A percentile compares a stretch with the other conserved stretches of the same genome.
Evolutionary conservation across 495 filamentous ascomycete species (phyloP).

Genomic region (Xylaria nigripes): DNA sequence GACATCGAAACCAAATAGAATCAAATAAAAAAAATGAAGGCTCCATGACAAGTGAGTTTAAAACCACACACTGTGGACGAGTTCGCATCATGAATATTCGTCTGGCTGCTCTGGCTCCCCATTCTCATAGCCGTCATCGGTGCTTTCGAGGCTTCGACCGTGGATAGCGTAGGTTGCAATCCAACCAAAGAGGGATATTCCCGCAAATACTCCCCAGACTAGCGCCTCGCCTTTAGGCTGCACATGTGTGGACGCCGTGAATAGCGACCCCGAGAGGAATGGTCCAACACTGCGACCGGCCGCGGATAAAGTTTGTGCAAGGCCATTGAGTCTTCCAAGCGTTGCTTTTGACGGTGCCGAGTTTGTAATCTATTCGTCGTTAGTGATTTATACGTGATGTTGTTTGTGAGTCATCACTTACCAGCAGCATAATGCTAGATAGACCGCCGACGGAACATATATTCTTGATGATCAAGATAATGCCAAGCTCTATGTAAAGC

Average conservation of each 20-base stretch:
- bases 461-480: constrained; percentile 77
- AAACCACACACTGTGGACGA: no score
- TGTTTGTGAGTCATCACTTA: constrained; percentile 34
- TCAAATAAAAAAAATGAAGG: background rate
- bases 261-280: constrained; percentile 77
- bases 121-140: constrained; percentile 31
- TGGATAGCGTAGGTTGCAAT: constrained; percentile 65
- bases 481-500: constrained; percentile 68
- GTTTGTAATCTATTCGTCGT: constrained; percentile 68
- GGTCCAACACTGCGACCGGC: constrained; percentile 84
- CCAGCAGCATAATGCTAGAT: constrained; percentile 79
- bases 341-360: constrained; percentile 78
- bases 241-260: constrained; percentile 61
- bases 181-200: constrained; percentile 67
- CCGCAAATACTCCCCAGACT: constrained; percentile 76
- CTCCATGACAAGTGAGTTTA: background rate
- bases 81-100: background rate
- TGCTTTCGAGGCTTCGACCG: constrained; percentile 50
- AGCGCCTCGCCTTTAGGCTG: constrained; percentile 75
- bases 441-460: constrained; percentile 81
- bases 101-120: constrained; percentile 17
- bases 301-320: constrained; percentile 89
- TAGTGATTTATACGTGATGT: constrained; percentile 1
- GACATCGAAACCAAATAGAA: no score
- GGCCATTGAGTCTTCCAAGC: constrained; percentile 82